Evolutionary conservation across 2,329 filamentous ascomycete species (phyloP).

Genomic region (Sarocladium oryzae): DNA sequence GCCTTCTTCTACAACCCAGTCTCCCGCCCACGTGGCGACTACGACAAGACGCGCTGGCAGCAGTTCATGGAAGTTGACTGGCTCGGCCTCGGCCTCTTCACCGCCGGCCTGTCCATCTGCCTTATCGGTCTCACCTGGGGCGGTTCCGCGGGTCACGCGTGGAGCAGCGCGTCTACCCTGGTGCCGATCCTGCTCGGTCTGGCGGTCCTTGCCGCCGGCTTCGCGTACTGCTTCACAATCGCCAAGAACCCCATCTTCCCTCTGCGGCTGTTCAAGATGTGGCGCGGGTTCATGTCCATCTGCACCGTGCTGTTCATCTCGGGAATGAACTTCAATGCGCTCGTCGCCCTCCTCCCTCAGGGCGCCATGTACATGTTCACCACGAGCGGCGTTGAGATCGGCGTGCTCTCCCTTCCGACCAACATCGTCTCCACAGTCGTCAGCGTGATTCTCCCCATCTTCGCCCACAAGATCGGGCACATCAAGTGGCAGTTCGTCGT

Average conservation of each 20-base stretch:
- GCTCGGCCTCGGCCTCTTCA: not conserved
- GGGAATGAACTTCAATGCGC: not conserved
- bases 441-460: not conserved
- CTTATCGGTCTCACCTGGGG: not conserved
- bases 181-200: not conserved
- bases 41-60: not conserved
- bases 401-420: not conserved
- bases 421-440: not conserved
- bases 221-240: not conserved
- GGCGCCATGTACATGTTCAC: not conserved
- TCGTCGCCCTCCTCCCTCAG: not conserved
- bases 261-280: not conserved
- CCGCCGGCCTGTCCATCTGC: not conserved
- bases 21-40: not conserved
- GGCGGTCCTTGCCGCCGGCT: not conserved
- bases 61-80: not conserved
- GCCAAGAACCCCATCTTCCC: not conserved
- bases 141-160: not conserved
- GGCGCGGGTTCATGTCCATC: not conserved
- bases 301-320: not conserved
- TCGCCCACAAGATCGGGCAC: not conserved
- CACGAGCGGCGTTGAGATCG: not conserved
- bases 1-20: not conserved
- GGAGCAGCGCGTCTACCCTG: not conserved
- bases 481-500: constrained; percentile 20